Base-by-base conservation (phyloP, 805 yeast genomes). In the Suhomyces sp. region DNA sequence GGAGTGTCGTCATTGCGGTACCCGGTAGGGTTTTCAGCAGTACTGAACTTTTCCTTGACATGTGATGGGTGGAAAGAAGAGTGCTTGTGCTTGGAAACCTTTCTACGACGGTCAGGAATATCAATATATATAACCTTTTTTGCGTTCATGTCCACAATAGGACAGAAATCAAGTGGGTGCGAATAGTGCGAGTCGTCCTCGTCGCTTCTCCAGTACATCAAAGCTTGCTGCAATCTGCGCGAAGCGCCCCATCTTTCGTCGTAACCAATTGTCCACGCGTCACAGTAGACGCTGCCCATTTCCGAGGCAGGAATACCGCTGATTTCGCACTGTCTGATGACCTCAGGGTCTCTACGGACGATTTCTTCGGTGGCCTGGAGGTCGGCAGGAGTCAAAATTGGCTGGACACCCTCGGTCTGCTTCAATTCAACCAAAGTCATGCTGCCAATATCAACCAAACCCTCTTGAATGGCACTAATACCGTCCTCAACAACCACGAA, bases 161-260 rank as follows among this genome's bases (percentile, higher is more conserved):
- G 94, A 60, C 91, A 82, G 75, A 87, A 87, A 68, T 87, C 93
- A 61, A 87, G 78, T 25, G 94, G 92, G 66, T 82, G 87, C 24
- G 87, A 81, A 68, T 83, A 83, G 66, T 83, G 86, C 43, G 90
- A 85, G 68, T 86, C 94, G 65, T 87, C 89, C 70, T 84, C 90
- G 64, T 83, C 75, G 12, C 83, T 75, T 73, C 91, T 79, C 79
- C 85, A 87, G 76, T 85, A 87, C 79, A 87, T 78, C 68, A 87
- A 78, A 41, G 92, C 92, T 70, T 87, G 94, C 70, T 87, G 93
- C 55, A 87, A 78, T 71, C 94, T 79, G 67, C 81, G 79, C 47
- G 82, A 77, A 44, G 86, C 81, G 43, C 93, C 93, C 87, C 89
- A 87, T 71, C 93, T 79, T 72, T 81, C 87, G 64, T 84, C 88